Conservation (phyloP, 768 basidiomycete species). For the Rhodotorula diobovata region DNA sequence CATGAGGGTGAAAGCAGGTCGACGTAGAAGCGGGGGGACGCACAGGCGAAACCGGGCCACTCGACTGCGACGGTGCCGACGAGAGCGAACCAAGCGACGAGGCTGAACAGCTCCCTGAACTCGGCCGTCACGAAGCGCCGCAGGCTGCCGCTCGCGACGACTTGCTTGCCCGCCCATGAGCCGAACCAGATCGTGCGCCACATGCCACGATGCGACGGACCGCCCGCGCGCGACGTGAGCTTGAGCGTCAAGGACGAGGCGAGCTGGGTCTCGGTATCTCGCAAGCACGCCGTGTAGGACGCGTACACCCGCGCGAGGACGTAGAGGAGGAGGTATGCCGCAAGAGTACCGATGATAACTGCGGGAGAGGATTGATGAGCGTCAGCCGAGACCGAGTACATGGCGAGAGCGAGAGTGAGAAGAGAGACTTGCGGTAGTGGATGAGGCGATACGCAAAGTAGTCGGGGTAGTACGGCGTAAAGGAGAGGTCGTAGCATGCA, state of each 20-base stretch:
- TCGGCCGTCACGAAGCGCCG: constrained; percentile 91
- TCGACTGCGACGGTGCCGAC: constrained; percentile 89
- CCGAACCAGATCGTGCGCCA: constrained; percentile 84
- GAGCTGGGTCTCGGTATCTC: constrained; percentile 58
- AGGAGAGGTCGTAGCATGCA: constrained; percentile 70
- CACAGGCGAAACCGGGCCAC: constrained; percentile 90
- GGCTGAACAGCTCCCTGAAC: constrained; percentile 82
- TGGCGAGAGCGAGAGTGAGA: too few relatives aligned
- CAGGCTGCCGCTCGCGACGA: constrained; percentile 76
- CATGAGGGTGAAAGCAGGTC: neutral
- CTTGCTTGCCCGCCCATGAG: constrained; percentile 83
- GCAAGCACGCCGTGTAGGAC: constrained; percentile 73
- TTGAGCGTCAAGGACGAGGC: constrained; percentile 47
- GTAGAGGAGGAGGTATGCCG: constrained; percentile 70
- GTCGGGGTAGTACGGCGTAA: constrained; percentile 59
- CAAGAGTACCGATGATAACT: constrained; percentile 62
- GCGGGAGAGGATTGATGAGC: constrained; percentile 62
- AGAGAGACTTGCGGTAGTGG: constrained; percentile 41
- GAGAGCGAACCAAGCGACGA: constrained; percentile 83
- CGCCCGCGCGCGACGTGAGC: constrained; percentile 17
- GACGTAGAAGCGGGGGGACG: constrained; percentile 45
- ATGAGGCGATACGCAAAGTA: constrained; percentile 52
- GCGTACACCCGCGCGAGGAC: constrained; percentile 74
- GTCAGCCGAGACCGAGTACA: neutral
- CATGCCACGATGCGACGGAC: constrained; percentile 56